Conservation (phyloP, 23 red algal genomes). For the Gracilaria caudata region DNA sequence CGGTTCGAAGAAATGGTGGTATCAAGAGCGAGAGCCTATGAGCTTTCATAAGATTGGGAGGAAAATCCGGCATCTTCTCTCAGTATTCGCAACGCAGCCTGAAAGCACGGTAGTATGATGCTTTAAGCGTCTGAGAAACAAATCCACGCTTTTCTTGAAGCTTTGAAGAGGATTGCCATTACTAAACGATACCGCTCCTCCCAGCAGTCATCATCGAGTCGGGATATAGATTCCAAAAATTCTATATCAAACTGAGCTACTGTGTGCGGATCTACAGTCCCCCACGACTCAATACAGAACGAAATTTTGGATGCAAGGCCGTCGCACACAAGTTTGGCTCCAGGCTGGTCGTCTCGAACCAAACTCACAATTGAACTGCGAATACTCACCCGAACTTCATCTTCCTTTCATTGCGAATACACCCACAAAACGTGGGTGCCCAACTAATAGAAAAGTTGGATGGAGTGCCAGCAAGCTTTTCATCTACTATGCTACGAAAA, state of each 20-base stretch:
- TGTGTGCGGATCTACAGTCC: conserved; percentile 58
- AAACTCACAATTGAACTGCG: conserved; percentile 52
- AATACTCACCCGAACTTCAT: conserved; percentile 42
- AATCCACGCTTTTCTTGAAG: conserved; percentile 44
- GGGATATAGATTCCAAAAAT: conserved; percentile 58
- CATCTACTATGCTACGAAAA: conserved; percentile 5
- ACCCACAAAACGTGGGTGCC: conserved; percentile 31
- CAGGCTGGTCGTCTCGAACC: conserved; percentile 43
- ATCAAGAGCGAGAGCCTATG: neutral
- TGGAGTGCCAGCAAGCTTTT: neutral
- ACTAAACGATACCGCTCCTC: conserved; percentile 67
- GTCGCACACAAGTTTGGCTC: conserved; percentile 53
- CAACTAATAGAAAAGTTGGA: conserved; percentile 18
- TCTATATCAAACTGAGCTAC: conserved; percentile 64
- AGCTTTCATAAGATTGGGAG: neutral
- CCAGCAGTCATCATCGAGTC: conserved; percentile 54
- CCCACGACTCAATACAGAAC: conserved; percentile 74
- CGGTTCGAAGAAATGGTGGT: neutral
- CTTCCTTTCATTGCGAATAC: conserved; percentile 46
- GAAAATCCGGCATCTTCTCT: conserved; percentile 32
- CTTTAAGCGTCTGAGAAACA: conserved; percentile 61
- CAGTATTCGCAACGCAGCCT: conserved; percentile 42
- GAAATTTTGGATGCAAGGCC: conserved; percentile 57
- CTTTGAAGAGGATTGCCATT: conserved; percentile 69
- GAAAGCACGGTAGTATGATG: conserved; percentile 66